Base-by-base conservation (phyloP, 495 filamentous ascomycete species). In the Podospora australis region DNA sequence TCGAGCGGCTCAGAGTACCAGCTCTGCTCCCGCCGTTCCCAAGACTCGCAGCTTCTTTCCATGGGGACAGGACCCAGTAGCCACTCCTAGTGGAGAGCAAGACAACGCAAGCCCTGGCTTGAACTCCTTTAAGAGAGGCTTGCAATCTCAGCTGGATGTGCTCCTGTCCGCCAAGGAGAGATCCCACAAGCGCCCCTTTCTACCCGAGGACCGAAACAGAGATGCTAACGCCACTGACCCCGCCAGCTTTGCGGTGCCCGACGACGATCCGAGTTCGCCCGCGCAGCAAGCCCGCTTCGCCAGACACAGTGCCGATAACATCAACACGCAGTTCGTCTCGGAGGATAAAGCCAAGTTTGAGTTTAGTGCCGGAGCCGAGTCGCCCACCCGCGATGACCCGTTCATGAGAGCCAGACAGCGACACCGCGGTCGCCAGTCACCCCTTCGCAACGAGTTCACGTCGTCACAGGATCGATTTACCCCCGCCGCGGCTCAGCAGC, bases 271-370 rank as follows among this genome's bases (percentile, higher is more conserved):
- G 16, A 62, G 36, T 7, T 22, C 66, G 11, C 48, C 50, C 3
- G 50, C 48, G 6, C 41, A 50, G 16, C 54, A 50, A 23, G 62
- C 67, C 17, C 59, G 70, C 13, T 71, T 77, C 44, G 59, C 70
- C 40, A 79, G 77, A 43, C 76, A 72, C 39, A 89, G 82, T 58
- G 72, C 81, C 25, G 86, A 88, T 55, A 81, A 82, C 52, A 83
- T 96, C 64, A 87, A 87, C 56, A 88, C 83, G 24, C 81, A 76
- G 39, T 75, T 75, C 50, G 67, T 67, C 32, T 55, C 65, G 10
- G 65, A 65, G 21, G 67, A 71, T 13, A 59, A 62, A 25, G 57
- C 54, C 20, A 52, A 47, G 25, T 72, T 62, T 56, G 56, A 69
- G 45, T 75, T 75, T 40, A 74, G 65, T 44, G 72, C 71, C n/a